Percentiles rank a stretch among this genome's conserved stretches.
phyloP scores from a whole-genome alignment of 2,329 filamentous ascomycete species.

The Nectriaceae sp. region DNA sequence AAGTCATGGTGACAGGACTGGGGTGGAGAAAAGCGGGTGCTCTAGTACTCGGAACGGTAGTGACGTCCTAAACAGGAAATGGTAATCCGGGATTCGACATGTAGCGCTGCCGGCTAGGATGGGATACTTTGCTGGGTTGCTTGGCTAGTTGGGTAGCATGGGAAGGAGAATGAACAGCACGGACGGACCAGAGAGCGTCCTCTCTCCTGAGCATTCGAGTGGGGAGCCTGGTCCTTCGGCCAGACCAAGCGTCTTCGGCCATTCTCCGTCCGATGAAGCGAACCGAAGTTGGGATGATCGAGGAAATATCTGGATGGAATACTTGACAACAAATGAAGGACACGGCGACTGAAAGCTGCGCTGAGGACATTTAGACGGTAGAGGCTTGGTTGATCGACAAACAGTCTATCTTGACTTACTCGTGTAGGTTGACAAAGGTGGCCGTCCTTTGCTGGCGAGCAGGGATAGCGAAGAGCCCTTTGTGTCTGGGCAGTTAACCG shows the following conservation, averaged over 20 bases:
- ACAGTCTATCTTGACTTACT: too few species aligned
- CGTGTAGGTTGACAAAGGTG: too few species aligned
- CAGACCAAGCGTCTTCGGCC: constrained; percentile 2
- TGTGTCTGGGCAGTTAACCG: too few species aligned
- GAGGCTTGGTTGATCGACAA: too few species aligned
- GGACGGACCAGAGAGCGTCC: constrained; percentile 11
- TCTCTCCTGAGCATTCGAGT: neutral
- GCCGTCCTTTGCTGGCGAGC: too few species aligned
- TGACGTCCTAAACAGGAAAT: constrained; percentile 26
- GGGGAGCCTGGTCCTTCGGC: neutral
- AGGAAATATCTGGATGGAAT: neutral
- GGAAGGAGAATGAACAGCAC: constrained; percentile 1
- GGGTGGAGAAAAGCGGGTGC: constrained; percentile 18
- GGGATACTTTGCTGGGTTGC: constrained; percentile 12
- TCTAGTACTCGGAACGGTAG: constrained; percentile 24
- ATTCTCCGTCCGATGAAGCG: neutral
- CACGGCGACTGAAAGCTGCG: neutral
- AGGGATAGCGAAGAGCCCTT: too few species aligned
- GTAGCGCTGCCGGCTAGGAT: constrained; percentile 24
- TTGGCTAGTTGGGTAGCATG: neutral
- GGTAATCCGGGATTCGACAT: constrained; percentile 24
- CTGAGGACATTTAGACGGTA: too few species aligned
- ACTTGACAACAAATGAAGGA: neutral
- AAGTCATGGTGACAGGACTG: constrained; percentile 21
- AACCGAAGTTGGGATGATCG: neutral